These are phyloP conservation scores for Diaporthe helianthi DNA, from an alignment of 2,329 filamentous ascomycete species.

Conservation along the genomic window DNA sequence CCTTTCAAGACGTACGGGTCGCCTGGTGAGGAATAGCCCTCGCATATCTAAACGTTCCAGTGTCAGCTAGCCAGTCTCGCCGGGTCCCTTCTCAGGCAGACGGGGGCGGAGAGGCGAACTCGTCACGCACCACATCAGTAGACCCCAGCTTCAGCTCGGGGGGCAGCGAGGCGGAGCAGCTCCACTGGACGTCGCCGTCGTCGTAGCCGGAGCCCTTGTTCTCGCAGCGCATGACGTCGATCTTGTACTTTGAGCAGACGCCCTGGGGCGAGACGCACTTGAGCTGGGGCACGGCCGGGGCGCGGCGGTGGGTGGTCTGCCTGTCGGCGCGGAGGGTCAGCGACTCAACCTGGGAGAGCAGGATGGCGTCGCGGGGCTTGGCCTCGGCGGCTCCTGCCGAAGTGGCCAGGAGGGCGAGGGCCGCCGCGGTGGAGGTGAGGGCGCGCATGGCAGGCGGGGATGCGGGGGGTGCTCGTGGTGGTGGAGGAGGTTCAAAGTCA, in stretches of 20 bases:
- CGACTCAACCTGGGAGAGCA: constrained; percentile 71
- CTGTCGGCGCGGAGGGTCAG: constrained; percentile 75
- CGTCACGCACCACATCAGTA: constrained; percentile 71
- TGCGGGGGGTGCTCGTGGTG: background rate
- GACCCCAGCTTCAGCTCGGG: constrained; percentile 73
- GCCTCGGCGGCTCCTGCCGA: constrained; percentile 38
- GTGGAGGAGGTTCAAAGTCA: background rate
- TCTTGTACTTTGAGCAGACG: constrained; percentile 71
- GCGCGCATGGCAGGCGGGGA: constrained; percentile 18
- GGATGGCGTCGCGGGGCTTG: constrained; percentile 59
- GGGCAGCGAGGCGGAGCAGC: constrained; percentile 72
- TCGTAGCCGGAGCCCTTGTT: constrained; percentile 85
- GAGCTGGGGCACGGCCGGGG: constrained; percentile 78
- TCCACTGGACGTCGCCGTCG: constrained; percentile 86
- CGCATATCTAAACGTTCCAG: constrained; percentile 66
- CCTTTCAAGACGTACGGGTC: constrained; percentile 91
- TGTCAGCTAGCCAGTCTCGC: background rate
- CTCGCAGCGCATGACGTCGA: constrained; percentile 87
- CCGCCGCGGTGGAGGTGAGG: background rate
- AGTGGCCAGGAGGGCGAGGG: constrained; percentile 30
- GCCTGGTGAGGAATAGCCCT: constrained; percentile 79
- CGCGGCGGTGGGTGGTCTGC: constrained; percentile 77
- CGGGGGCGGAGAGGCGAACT: background rate
- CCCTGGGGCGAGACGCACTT: constrained; percentile 73
- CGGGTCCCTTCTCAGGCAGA: rapidly evolving